Evolutionary conservation across 108 stramenopile genomes (phyloP), one percentile per base, ranked within the genome.

Genomic region (Parietichytrium sp.): DNA sequence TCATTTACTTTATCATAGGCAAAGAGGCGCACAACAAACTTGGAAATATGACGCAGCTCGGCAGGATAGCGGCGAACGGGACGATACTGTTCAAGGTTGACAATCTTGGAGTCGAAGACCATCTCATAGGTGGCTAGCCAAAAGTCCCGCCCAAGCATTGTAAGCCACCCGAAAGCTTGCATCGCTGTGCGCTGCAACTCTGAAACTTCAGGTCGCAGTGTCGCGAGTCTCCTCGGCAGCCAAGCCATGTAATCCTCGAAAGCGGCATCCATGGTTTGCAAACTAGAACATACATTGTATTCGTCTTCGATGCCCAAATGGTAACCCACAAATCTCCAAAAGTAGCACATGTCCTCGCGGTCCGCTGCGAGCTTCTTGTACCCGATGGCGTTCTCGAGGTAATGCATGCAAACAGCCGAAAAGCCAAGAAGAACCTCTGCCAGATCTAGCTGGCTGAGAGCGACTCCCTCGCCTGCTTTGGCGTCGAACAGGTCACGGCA

Each of bases 381-480:
- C n/a, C 61, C 61, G 33, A 72, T 13, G 8, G 36, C 61, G 20
- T 38, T 7, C 20, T 72, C 38, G 1, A 72, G 29, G 1, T 45
- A 23, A 1, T 72, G 38, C 15, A 72, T 72, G 20, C 61, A 72
- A 27, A 72, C 45, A 6, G 38, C 61, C n/a, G 61, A 7, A 27
- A 72, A 72, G 33, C 61, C 61, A n/a, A 72, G 42, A n/a, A 45
- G 61, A 25, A 72, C 61, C 20, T 72, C 61, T n/a, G 61, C 61
- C 61, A 72, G 36, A 25, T 72, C 61, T 33, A 72, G 61, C 42
- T 72, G 61, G 8, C 15, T 45, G 33, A 72, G 42, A 0, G 61
- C 16, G 2, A 72, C 42, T 2, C 61, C 61, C 20, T 72, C 61
- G 61, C 61, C 61, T 27, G 36, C 20, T n/a, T 16, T 10, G 0